Base-by-base conservation (phyloP, 257 asterid genomes). In the Solanum acaule region DNA sequence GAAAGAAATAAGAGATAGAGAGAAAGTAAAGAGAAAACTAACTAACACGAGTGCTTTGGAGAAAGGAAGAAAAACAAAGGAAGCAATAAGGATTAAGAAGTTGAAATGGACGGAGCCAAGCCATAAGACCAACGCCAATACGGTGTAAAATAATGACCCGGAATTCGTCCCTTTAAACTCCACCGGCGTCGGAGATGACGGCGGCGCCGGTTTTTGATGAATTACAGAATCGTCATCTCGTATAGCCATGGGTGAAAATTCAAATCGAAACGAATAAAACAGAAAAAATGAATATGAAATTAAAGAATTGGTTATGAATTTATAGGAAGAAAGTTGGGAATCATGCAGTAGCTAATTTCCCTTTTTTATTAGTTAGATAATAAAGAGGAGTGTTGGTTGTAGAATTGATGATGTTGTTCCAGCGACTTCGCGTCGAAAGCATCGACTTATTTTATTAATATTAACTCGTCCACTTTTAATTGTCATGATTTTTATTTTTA, bases 81-180 rank as follows among this genome's bases (percentile, higher is more conserved):
- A 92, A 89, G 90, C 87, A 52, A 95, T 67, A 79, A 95, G 25
- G 72, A 93, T 18, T 42, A 93, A 2, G 65, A 87, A 71, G 88
- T 68, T 95, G 75, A 95, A 86, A 91, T 96, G 99, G 76, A 95
- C 86, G 6, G 93, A 87, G 44, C 99, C 98, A 49, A 96, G 94
- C 98, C 98, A 95, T 86, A 95, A 6, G 8, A 52, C 31, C 59
- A 96, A 77, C 15, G 98, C 96, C 37, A 96, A 52, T 40, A 92
- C 23, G 9, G 94, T 79, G 3, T 90, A 91, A 1, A 93, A 2
- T 16, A 89, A 10, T 40, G 98, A 40, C 67, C 97, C 95, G 15
- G 82, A 38, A 16, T 86, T 88, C 10, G 93, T 49, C 73, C 96
- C 98, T 90, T 84, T 90, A 91, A 95, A 95, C 92, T 94, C 98